Base-by-base conservation (phyloP, 306 rosid species). In the Quercus wislizeni region DNA sequence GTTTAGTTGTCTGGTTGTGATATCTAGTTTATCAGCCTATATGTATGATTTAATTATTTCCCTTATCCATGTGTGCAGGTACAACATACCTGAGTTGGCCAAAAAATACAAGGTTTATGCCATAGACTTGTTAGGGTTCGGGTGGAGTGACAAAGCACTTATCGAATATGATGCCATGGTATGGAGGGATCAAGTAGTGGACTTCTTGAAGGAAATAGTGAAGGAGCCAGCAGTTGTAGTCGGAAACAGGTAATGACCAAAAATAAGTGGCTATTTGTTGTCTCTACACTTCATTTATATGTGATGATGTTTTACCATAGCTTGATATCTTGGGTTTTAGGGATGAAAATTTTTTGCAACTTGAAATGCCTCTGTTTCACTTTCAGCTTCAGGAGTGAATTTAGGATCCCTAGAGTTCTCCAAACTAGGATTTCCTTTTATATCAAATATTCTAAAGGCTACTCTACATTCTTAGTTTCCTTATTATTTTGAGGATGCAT, bases 71-170 rank as follows among this genome's bases (percentile, higher is more conserved):
- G 11, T 81, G 25, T 74, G 74, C 86, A 91, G 99, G 88, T 96
- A 91, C 79, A 96, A 91, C 78, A 96, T 93, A 71, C 98, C 99
- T 35, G 94, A 89, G 89, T 89, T 93, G 87, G 93, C 99, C 15
- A 91, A 96, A 82, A 88, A 58, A 25, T 81, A 95, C 82, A 93
- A 89, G 91, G 98, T 95, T 62, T 95, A 91, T 85, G 98, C 98
- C 57, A 69, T 95, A 83, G 99, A 91, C 90, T 90, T 95, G 90
- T 88, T 93, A 80, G 98, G 98, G 55, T 95, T 95, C 69, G 98
- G 99, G 58, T 95, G 99, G 99, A 95, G 99, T 83, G 98, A 95
- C 83, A 95, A 95, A 76, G 99, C 99, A 78, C 57, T 95, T 51
- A 84, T 93, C 1, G 97, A 95, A n/a, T 95, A 95, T 43, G 97